Evolutionary conservation across 2,329 filamentous ascomycete species (phyloP), one percentile per base, ranked within the genome.

Genomic region (Grosmannia serpens): DNA sequence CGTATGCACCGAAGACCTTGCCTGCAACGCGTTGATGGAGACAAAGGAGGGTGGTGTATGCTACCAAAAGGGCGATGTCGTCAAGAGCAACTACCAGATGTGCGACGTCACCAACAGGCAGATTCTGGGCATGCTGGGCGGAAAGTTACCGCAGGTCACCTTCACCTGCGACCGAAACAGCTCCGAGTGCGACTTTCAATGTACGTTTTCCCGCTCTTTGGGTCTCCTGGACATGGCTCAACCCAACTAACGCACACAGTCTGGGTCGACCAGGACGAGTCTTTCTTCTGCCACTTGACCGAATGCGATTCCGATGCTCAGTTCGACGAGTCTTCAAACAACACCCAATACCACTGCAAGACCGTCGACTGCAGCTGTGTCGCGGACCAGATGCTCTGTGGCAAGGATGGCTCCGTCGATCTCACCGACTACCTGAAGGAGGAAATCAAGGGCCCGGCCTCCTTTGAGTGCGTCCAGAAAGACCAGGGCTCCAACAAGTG

Each of bases 31-130:
- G 38, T 77, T 99, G 72, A 95, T 95, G 85, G 89, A 89, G 4
- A 84, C 86, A 17, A 82, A 82, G 4, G 82, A 89, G 61, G 90
- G 86, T 52, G 94, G 91, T 35, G 85, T 96, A 13, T 99, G 94
- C 75, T 97, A 96, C 70, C 87, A 89, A 67, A 86, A 92, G 65
- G 92, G 92, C 52, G 84, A 95, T 64, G 86, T 95, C 13, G 86
- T 97, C 62, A 91, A 94, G 66, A 85, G 95, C 73, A 99, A 97
- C 75, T 92, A 91, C 74, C 95, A 99, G 74, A 94, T 96, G 76
- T 99, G 94, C 74, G 89, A 95, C 71, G 94, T 99, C 64, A 97
- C 91, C 58, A 99, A 99, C 75, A 83, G 84, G 71, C 94, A 95
- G 76, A 99, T 99, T 67, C 78, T 92, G 58, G 85, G 91, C 62